Base-by-base conservation (phyloP, 352 stramenopile genomes). In the Thalassiosira hispida region DNA sequence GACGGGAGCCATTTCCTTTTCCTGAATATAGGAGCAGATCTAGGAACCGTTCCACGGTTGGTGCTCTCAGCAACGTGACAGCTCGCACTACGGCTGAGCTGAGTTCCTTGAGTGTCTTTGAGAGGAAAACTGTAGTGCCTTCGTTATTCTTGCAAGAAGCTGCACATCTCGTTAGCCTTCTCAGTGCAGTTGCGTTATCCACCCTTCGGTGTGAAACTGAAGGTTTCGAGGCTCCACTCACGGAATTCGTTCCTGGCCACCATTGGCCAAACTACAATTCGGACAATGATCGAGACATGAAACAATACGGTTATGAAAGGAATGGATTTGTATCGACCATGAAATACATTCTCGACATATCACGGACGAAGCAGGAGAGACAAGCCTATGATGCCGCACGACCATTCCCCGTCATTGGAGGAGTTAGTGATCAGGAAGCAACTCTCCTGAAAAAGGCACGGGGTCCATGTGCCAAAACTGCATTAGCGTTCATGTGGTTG, bases 381-480 rank as follows among this genome's bases (percentile, higher is more conserved):
- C 80, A 66, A 20, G 31, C 80, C 14, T 92, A 91, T 71, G 91
- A 92, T 69, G 71, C 71, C 20, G 79, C 72, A n/a, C 59, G 87
- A 57, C 87, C 87, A 2, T 90, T 92, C 59, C 73, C 70, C 52
- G 87, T 92, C 1, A 78, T 92, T 63, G 87, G 87, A 12, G 81
- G 79, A 42, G 75, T 92, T 1, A 88, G 75, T 53, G 81, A 89
- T 72, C n/a, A 18, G 9, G 82, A 90, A 74, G 82, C 80, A 38
- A 22, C 65, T 44, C 40, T 82, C 12, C 55, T 92, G 0, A 79
- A 86, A 57, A 65, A 61, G n/a, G 87, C 87, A 16, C 64, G 80
- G 51, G 87, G 87, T 7, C 71, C 84, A 25, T 72, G 70, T 16
- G 87, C 87, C 40, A 49, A 49, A 20, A 49, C 40, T 20, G 40